These are phyloP conservation scores for Turnera subulata DNA, from an alignment of 345 rosid species.

Conservation along the genomic window DNA sequence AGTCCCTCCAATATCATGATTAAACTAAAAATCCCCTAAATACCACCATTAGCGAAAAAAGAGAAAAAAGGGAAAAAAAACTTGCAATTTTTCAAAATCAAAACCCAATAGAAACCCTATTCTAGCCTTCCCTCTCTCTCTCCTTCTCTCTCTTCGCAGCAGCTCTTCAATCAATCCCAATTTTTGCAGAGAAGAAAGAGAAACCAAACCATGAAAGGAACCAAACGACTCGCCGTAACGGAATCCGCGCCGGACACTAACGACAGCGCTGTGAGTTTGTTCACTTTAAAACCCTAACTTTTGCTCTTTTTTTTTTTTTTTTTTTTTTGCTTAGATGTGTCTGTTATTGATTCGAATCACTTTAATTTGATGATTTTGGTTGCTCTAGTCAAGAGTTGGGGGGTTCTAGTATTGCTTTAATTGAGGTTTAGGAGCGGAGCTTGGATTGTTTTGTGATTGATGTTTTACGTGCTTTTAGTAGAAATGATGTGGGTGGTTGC, in stretches of 20 bases:
- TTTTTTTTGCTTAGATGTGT: neutral
- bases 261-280: slow-evolving; percentile 58
- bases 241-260: slow-evolving; percentile 41
- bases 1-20: neutral
- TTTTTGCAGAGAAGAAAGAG: neutral
- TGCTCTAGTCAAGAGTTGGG: neutral
- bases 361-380: neutral
- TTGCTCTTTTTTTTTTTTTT: neutral
- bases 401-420: neutral
- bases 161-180: neutral
- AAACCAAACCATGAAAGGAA: slow-evolving; percentile 49
- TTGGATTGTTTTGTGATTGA: neutral
- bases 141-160: neutral
- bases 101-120: slow-evolving; percentile 2
- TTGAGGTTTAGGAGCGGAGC: neutral
- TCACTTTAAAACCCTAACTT: slow-evolving; percentile 21
- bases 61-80: neutral
- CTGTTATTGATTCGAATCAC: neutral
- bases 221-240: slow-evolving; percentile 60
- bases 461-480: neutral
- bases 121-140: too few relatives aligned
- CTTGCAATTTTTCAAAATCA: neutral
- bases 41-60: neutral
- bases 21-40: slow-evolving; percentile 8
- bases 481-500: neutral